Evolutionary conservation across 2,329 filamentous ascomycete genomes (phyloP).

Genomic region (Purpureocillium lavendulum): DNA sequence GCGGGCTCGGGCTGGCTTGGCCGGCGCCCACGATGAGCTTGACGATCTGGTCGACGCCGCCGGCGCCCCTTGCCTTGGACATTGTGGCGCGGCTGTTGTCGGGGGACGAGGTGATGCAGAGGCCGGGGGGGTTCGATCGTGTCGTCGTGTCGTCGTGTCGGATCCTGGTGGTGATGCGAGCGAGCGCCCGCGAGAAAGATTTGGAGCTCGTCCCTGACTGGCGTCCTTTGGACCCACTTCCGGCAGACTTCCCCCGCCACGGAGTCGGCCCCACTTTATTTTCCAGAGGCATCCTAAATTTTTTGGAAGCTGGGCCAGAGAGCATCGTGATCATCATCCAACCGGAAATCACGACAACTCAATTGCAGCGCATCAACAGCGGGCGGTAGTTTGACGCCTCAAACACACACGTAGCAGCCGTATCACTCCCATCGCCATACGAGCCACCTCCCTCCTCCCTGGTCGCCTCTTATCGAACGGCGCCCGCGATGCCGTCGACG

Average conservation of each 20-base stretch:
- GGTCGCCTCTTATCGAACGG: no score
- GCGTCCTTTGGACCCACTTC: neutral
- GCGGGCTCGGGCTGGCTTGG: conserved; percentile 88
- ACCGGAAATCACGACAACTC: no score
- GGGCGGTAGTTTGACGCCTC: no score
- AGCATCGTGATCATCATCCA: no score
- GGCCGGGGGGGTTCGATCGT: conserved; percentile 1
- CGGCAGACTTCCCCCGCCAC: neutral
- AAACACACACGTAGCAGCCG: no score
- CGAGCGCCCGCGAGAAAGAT: conserved; percentile 7
- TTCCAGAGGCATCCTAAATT: neutral
- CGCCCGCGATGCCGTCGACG: conserved; percentile 65
- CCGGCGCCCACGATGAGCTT: conserved; percentile 97
- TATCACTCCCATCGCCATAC: no score
- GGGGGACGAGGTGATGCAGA: conserved; percentile 7
- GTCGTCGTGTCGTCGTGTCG: conserved; percentile 1
- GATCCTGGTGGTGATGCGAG: no score
- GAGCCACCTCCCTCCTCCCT: neutral
- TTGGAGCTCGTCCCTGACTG: conserved; percentile 1
- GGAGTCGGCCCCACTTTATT: neutral
- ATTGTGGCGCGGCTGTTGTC: conserved; percentile 24
- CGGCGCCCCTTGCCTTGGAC: conserved; percentile 40
- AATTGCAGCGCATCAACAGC: no score
- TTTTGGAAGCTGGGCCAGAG: conserved; percentile 3
- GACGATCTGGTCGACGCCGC: conserved; percentile 63